phyloP scores from a whole-genome alignment of 805 yeast genomes.

The Sugiyamaella lignohabitans region DNA sequence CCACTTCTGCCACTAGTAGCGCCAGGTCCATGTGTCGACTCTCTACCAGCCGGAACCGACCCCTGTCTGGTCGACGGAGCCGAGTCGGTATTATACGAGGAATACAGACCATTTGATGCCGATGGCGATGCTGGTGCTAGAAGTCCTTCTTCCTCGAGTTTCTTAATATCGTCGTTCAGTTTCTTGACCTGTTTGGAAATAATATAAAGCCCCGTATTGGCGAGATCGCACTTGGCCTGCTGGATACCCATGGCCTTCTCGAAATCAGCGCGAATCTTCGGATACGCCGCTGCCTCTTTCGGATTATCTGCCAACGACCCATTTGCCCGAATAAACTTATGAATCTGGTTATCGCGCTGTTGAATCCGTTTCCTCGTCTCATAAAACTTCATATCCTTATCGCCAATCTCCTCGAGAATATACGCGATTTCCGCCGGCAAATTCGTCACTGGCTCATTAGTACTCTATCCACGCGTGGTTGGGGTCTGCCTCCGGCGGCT shows the following conservation, averaged over 20 bases:
- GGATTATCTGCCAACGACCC: constrained; percentile 80
- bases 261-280: constrained; percentile 65
- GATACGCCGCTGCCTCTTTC: constrained; percentile 61
- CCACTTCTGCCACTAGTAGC: not conserved
- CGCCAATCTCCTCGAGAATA: constrained; percentile 68
- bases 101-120: constrained; percentile 4
- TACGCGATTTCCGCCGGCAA: constrained; percentile 83
- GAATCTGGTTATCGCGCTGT: constrained; percentile 71
- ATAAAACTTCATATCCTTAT: constrained; percentile 57
- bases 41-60: constrained; percentile 9
- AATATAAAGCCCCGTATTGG: constrained; percentile 76
- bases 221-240: constrained; percentile 67
- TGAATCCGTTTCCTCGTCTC: constrained; percentile 62
- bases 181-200: constrained; percentile 67
- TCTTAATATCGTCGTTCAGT: constrained; percentile 68
- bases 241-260: constrained; percentile 55
- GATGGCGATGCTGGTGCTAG: constrained; percentile 39
- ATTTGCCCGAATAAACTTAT: constrained; percentile 72
- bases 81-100: constrained; percentile 4
- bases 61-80: constrained; percentile 7
- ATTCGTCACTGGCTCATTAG: constrained; percentile 46
- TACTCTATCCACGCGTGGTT: not conserved
- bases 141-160: constrained; percentile 74
- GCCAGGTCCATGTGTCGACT: not conserved
- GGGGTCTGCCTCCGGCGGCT: no score